Evolutionary conservation across 257 asterid genomes (phyloP), one percentile per base, ranked within the genome.

Genomic region (Solanum okadae): DNA sequence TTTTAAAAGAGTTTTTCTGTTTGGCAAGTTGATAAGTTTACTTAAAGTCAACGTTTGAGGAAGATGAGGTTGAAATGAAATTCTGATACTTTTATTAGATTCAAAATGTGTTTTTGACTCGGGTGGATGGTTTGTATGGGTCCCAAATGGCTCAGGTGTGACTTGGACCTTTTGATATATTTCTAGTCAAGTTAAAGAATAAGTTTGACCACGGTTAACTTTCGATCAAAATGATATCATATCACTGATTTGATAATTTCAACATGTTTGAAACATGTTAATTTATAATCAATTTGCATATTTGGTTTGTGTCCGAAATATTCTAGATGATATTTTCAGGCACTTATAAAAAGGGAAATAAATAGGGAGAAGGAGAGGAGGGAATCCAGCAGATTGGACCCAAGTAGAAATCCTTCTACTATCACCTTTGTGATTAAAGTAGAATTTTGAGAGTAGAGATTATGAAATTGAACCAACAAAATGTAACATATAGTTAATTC

Each of bases 391-490:
- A 46, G 6, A 46, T 46, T 46, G 20, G 18, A 46, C 56, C 18
- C 2, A 46, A 14, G 56, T 46, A 46, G 56, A 46, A 46, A 46
- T 15, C 18, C 20, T 13, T 46, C 56, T 13, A 13, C 56, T 46
- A 46, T 12, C 52, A 44, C 16, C 52, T 44, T 44, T 44, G 52
- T 44, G 15, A 44, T 44, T 44, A 44, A 44, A 44, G 52, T 44
- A 44, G 52, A 44, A 44, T 44, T 44, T 44, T 44, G 52, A 44
- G 52, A 12, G 16, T 12, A 44, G 5, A 44, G 52, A 44, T 44
- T 4, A 44, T 44, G 16, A 44, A 44, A 94, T 77, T 0, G 97
- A 94, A 5, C 98, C 98, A 1, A 44, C 16, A 44, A 44, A 1
- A 44, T 3, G 49, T 44, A 44, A 44, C 49, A 44, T 44, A 0